Percentiles rank a stretch among this genome's conserved stretches.
Conservation (phyloP, 1,284 basidiomycete genomes). For the Porodaedalea pini region DNA sequence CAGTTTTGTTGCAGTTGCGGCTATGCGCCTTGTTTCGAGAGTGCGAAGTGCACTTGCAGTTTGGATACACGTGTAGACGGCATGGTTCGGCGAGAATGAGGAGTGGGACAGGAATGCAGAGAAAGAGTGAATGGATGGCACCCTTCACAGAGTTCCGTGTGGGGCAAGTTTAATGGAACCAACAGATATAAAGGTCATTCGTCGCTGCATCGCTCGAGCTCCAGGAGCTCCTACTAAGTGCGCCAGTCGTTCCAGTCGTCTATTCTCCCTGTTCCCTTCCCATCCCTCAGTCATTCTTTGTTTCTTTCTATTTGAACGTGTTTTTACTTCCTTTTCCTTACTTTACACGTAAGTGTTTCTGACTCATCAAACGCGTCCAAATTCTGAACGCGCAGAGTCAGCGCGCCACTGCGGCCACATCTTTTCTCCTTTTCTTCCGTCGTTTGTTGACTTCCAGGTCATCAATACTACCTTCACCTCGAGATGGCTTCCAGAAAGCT, state of each 20-base stretch:
- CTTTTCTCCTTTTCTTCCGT: too few relatives aligned
- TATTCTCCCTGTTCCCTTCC: neutral
- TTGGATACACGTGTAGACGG: neutral
- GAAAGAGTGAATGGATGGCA: neutral
- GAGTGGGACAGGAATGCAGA: neutral
- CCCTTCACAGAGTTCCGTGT: neutral
- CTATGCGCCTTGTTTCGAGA: too few relatives aligned
- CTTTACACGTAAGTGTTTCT: neutral
- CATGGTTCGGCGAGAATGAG: neutral
- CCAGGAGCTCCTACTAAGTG: neutral
- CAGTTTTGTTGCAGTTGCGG: too few relatives aligned
- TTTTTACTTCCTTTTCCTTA: neutral
- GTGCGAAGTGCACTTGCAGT: too few relatives aligned
- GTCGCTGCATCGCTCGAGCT: neutral
- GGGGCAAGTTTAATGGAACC: neutral
- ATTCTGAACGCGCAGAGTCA: too few relatives aligned
- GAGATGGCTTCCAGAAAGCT: conserved; percentile 10
- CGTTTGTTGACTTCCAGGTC: neutral
- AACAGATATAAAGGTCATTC: neutral
- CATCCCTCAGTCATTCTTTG: neutral
- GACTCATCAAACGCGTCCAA: neutral
- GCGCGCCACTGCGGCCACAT: neutral
- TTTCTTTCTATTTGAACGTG: neutral
- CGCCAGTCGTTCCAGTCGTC: neutral
- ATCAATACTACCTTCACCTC: neutral